A percentile compares a stretch with the other conserved stretches of the same genome.
Evolutionary conservation across 192 early-diverging fungal genomes (phyloP).

Genomic region (Backusella sp.): DNA sequence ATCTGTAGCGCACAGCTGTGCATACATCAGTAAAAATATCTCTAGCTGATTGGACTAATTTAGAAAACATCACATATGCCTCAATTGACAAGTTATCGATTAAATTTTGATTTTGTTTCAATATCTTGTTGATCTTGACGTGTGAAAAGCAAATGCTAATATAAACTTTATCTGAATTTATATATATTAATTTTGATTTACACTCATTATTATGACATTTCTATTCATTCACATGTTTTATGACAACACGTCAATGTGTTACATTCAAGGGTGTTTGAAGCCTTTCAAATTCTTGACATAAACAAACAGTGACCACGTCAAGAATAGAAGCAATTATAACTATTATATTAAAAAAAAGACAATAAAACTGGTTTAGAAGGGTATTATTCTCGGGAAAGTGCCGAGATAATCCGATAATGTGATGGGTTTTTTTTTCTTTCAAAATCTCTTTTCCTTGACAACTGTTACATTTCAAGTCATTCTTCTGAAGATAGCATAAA

Average conservation of each 20-base stretch:
- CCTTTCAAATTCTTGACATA: slow-evolving; percentile 6
- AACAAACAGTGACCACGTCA: slow-evolving; percentile 9
- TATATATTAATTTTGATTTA: slow-evolving; percentile 11
- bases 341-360: neutral
- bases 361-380: neutral
- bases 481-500: slow-evolving; percentile 6
- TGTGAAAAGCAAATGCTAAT: neutral
- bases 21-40: neutral
- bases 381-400: neutral
- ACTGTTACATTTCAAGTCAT: neutral
- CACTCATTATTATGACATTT: neutral
- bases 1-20: slow-evolving; percentile 1
- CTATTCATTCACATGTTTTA: slow-evolving; percentile 2
- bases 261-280: slow-evolving; percentile 4
- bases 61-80: slow-evolving; percentile 6
- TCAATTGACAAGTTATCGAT: slow-evolving; percentile 9
- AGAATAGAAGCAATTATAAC: neutral
- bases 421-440: neutral
- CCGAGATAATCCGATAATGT: neutral
- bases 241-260: slow-evolving; percentile 4
- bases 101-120: neutral
- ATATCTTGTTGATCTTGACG: slow-evolving; percentile 8
- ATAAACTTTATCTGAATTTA: slow-evolving; percentile 1
- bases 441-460: neutral
- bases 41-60: neutral